Evolutionary conservation across 208 protist species (phyloP).

Genomic region (Tritrichomonas foetus): DNA sequence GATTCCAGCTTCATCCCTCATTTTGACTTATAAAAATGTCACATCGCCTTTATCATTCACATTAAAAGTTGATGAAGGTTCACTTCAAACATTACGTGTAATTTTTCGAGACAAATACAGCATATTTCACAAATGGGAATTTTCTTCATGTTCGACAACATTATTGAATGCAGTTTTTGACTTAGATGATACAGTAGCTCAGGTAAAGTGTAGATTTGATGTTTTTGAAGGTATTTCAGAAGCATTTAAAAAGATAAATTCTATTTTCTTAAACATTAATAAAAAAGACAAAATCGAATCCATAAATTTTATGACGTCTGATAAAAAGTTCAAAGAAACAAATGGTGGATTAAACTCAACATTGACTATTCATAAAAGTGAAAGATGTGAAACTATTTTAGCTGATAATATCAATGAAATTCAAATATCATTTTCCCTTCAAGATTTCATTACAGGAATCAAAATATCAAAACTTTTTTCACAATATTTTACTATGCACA

Average conservation of each 20-base stretch:
- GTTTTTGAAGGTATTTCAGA: slow-evolving; percentile 7
- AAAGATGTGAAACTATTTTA: not conserved
- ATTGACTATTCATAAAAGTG: not conserved
- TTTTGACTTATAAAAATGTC: not conserved
- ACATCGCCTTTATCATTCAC: not conserved
- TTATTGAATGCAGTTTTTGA: not conserved
- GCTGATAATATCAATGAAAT: not conserved
- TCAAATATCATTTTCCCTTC: not conserved
- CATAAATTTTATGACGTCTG: no score
- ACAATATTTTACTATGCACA: not conserved
- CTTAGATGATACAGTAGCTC: not conserved
- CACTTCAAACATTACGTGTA: not conserved
- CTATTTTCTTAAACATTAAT: not conserved
- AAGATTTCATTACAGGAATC: not conserved
- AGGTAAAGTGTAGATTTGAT: not conserved
- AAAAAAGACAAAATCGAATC: no score
- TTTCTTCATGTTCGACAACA: not conserved
- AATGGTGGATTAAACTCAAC: not conserved
- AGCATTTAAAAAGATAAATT: not conserved
- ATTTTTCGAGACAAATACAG: not conserved
- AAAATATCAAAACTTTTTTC: not conserved
- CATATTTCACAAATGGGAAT: not conserved
- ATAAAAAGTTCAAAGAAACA: no score
- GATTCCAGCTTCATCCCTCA: not conserved
- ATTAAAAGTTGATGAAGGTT: not conserved